Evolutionary conservation across 23 red algal genomes (phyloP).

Genomic region (Agarophyton chilense): DNA sequence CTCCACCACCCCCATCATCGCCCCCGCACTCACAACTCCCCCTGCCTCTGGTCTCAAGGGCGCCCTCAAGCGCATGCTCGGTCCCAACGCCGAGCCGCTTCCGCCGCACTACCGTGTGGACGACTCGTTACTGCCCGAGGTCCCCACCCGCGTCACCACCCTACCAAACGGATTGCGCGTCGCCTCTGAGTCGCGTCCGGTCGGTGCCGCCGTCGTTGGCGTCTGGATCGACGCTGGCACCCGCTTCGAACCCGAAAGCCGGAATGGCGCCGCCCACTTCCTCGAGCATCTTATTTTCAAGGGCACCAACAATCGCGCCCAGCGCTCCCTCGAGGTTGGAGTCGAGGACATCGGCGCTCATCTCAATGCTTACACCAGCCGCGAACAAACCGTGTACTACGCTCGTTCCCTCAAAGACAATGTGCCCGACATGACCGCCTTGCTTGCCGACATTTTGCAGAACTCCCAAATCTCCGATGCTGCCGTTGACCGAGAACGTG

Average conservation of each 20-base stretch:
- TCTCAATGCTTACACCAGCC: slow-evolving; percentile 98
- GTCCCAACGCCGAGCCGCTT: slow-evolving; percentile 80
- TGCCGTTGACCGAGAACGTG: slow-evolving; percentile 92
- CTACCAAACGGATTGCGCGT: slow-evolving; percentile 96
- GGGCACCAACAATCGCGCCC: slow-evolving; percentile 83
- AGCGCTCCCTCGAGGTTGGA: slow-evolving; percentile 86
- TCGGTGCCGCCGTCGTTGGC: slow-evolving; percentile 88
- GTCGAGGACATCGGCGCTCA: slow-evolving; percentile 97
- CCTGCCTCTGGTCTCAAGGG: slow-evolving; percentile 62
- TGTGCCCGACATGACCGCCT: slow-evolving; percentile 77
- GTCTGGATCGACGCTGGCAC: slow-evolving; percentile 98
- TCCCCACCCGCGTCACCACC: slow-evolving; percentile 83
- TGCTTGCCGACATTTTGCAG: slow-evolving; percentile 96
- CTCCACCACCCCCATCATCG: slow-evolving; percentile 41
- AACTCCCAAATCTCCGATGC: slow-evolving; percentile 87
- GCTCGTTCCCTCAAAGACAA: slow-evolving; percentile 79
- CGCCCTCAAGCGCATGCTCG: slow-evolving; percentile 71
- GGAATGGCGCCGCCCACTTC: slow-evolving; percentile 99
- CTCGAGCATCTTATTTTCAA: slow-evolving; percentile 99
- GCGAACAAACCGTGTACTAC: slow-evolving; percentile 99
- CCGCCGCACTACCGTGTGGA: slow-evolving; percentile 75
- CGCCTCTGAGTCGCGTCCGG: slow-evolving; percentile 78
- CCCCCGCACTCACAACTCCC: slow-evolving; percentile 32
- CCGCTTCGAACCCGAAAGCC: slow-evolving; percentile 82
- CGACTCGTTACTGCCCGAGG: slow-evolving; percentile 41